Evolutionary conservation across 202 grass and related monocot species (phyloP).

Genomic region (Digitaria exilis): DNA sequence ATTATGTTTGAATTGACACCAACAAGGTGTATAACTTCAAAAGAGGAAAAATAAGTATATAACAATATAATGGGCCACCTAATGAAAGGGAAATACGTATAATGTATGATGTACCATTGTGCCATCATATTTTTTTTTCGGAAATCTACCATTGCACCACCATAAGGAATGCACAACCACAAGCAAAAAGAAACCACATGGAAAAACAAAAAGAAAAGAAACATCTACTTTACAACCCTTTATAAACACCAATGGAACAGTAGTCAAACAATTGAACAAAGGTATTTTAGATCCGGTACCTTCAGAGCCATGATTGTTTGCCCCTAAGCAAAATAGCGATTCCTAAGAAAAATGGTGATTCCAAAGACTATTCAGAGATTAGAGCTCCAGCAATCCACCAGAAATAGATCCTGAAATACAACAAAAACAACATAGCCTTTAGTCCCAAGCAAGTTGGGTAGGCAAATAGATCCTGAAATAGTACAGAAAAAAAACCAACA

Average conservation of each 20-base stretch:
- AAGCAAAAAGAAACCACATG: background rate
- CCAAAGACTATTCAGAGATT: background rate
- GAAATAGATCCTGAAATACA: too few species aligned
- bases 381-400: background rate
- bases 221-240: background rate
- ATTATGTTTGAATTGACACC: background rate
- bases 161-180: background rate
- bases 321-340: background rate
- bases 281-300: background rate
- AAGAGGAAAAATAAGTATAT: too few species aligned
- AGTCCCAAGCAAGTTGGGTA: too few species aligned
- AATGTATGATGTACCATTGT: background rate
- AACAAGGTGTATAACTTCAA: too few species aligned
- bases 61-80: background rate
- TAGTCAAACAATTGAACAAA: background rate
- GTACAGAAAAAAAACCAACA: background rate
- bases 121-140: too few species aligned
- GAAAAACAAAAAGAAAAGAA: background rate
- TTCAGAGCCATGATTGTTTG: slow-evolving; percentile 11
- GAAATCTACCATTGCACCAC: background rate
- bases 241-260: background rate
- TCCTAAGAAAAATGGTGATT: too few species aligned
- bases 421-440: too few species aligned
- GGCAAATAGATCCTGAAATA: background rate
- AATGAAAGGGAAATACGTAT: background rate